phyloP scores from a whole-genome alignment of 2,329 filamentous ascomycete species.

The Ophiosphaerella korrae region DNA sequence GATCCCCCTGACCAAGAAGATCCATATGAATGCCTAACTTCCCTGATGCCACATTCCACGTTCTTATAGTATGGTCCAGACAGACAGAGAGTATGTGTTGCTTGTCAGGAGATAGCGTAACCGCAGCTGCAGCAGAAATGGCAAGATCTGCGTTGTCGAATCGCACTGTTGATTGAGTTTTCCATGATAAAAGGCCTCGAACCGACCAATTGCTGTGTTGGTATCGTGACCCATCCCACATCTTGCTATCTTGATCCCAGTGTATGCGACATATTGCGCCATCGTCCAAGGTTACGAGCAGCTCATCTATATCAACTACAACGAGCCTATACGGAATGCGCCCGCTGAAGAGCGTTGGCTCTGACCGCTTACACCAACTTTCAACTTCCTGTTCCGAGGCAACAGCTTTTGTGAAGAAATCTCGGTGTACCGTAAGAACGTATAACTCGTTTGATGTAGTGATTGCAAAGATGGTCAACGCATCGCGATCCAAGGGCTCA shows the following conservation, averaged over 20 bases:
- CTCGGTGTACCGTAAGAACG: slow-evolving; percentile 79
- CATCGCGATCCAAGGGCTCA: slow-evolving; percentile 78
- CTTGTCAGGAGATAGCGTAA: slow-evolving; percentile 52
- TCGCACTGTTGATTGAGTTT: slow-evolving; percentile 66
- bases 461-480: slow-evolving; percentile 77
- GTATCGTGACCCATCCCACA: slow-evolving; percentile 75
- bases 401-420: slow-evolving; percentile 75
- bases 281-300: slow-evolving; percentile 82
- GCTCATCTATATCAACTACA: slow-evolving; percentile 72
- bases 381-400: slow-evolving; percentile 74
- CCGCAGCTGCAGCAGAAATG: slow-evolving; percentile 68
- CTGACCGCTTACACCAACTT: slow-evolving; percentile 76
- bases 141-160: slow-evolving; percentile 68
- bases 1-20: slow-evolving; percentile 66
- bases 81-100: slow-evolving; percentile 77
- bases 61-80: slow-evolving; percentile 83
- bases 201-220: slow-evolving; percentile 74
- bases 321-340: slow-evolving; percentile 81
- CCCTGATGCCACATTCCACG: slow-evolving; percentile 87
- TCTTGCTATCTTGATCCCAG: slow-evolving; percentile 35
- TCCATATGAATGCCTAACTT: slow-evolving; percentile 78
- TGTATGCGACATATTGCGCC: slow-evolving; percentile 72
- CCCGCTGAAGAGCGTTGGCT: slow-evolving; percentile 74
- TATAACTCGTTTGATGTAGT: slow-evolving; percentile 81
- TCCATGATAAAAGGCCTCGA: slow-evolving; percentile 67